phyloP scores from a whole-genome alignment of 345 rosid species.

The Linum trigynum region DNA sequence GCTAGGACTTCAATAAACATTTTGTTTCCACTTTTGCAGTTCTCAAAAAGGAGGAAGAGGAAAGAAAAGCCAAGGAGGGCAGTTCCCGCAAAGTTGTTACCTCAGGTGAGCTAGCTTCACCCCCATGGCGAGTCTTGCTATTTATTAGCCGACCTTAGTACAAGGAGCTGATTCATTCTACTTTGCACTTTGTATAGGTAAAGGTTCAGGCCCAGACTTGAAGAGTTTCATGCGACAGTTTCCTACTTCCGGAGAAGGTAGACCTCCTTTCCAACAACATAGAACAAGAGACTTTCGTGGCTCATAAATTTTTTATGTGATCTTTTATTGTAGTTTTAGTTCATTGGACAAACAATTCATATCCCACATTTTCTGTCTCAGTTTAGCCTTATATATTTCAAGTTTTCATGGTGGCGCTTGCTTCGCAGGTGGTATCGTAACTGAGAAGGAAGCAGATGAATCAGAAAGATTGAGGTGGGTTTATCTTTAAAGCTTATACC shows the following conservation, averaged over 20 bases:
- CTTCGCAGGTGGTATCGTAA: slow-evolving; percentile 34
- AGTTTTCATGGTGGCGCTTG: slow-evolving; percentile 6
- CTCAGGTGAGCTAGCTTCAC: slow-evolving; percentile 30
- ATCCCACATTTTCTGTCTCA: background rate
- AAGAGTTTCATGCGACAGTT: slow-evolving; percentile 75
- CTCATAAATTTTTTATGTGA: background rate
- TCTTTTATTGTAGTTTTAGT: background rate
- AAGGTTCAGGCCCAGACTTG: slow-evolving; percentile 72
- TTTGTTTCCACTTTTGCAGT: slow-evolving; percentile 27
- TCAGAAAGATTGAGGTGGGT: slow-evolving; percentile 34
- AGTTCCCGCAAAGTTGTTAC: slow-evolving; percentile 28
- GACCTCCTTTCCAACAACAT: slow-evolving; percentile 1
- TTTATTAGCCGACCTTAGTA: background rate
- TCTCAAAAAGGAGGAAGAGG: slow-evolving; percentile 80
- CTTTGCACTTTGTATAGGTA: slow-evolving; percentile 31
- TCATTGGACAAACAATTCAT: slow-evolving; percentile 7
- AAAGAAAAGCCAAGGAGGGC: slow-evolving; percentile 64
- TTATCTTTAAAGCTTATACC: slow-evolving; percentile 11
- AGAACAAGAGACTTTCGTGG: background rate
- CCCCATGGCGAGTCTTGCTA: background rate
- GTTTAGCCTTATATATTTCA: background rate
- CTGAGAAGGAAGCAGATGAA: slow-evolving; percentile 32
- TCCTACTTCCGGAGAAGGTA: slow-evolving; percentile 62
- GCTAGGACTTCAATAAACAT: background rate
- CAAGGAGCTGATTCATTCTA: slow-evolving; percentile 5